phyloP scores from a whole-genome alignment of 1,139 yeast genomes.

The Pichiaceae sp. region DNA sequence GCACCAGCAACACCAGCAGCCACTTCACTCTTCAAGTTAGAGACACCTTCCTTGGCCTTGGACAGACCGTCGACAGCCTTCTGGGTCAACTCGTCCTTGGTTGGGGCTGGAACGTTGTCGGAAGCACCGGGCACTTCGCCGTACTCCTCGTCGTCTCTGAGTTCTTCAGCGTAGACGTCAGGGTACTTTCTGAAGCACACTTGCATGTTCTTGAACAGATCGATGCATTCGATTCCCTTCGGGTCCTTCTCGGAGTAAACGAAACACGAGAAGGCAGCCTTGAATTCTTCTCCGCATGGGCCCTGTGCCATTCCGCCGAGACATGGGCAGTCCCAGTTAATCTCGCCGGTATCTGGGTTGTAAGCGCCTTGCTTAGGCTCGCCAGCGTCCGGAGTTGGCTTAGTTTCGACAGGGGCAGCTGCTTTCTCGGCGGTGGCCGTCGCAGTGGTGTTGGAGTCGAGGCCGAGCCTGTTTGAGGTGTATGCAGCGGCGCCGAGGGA shows the following conservation, averaged over 20 bases:
- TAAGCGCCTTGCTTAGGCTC: slow-evolving; percentile 44
- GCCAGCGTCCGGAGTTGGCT: slow-evolving; percentile 9
- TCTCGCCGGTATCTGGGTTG: slow-evolving; percentile 96
- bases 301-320: slow-evolving; percentile 99
- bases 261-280: slow-evolving; percentile 92
- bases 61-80: slow-evolving; percentile 11
- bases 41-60: slow-evolving; percentile 2
- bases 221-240: slow-evolving; percentile 94
- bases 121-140: slow-evolving; percentile 9
- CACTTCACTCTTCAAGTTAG: slow-evolving; percentile 1
- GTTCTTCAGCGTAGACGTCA: slow-evolving; percentile 88
- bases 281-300: slow-evolving; percentile 97
- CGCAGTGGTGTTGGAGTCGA: slow-evolving; percentile 6
- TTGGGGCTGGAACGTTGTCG: slow-evolving; percentile 12
- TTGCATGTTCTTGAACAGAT: slow-evolving; percentile 89
- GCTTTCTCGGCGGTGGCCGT: not conserved
- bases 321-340: slow-evolving; percentile 99
- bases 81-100: slow-evolving; percentile 19
- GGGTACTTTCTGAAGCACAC: slow-evolving; percentile 90
- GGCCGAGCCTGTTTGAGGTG: slow-evolving; percentile 7
- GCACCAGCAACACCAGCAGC: not conserved
- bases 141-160: slow-evolving; percentile 61
- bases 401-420: not conserved
- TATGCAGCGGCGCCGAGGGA: slow-evolving; percentile 10
- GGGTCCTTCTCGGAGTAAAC: slow-evolving; percentile 94